Conservation (phyloP, 2,329 filamentous ascomycete species). For the Trichoderma guizhouense region DNA sequence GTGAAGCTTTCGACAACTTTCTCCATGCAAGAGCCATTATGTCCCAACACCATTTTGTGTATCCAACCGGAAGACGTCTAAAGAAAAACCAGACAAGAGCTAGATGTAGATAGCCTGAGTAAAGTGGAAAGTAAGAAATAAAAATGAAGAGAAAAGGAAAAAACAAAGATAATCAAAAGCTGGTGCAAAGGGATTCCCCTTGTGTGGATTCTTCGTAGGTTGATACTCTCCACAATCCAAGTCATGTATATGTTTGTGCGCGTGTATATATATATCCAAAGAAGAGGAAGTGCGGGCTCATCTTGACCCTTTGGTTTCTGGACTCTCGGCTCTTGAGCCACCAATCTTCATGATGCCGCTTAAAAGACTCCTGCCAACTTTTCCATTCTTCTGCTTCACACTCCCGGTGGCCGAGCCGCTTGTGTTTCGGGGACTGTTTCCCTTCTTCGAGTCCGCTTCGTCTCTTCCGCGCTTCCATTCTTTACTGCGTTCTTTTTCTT, state of each 20-base stretch:
- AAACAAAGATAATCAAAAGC: neutral
- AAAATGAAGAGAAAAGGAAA: slow-evolving; percentile 4
- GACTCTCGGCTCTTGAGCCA: slow-evolving; percentile 39
- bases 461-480: slow-evolving; percentile 32
- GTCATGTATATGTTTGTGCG: neutral
- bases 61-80: slow-evolving; percentile 15
- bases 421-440: slow-evolving; percentile 28
- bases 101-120: neutral
- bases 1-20: neutral
- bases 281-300: slow-evolving; percentile 11
- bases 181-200: neutral
- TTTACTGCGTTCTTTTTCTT: slow-evolving; percentile 30
- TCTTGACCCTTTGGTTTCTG: slow-evolving; percentile 34
- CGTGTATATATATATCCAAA: neutral
- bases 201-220: neutral
- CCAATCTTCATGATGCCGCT: slow-evolving; percentile 46
- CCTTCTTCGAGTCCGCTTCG: slow-evolving; percentile 27
- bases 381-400: slow-evolving; percentile 37
- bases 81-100: slow-evolving; percentile 4
- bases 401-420: slow-evolving; percentile 30
- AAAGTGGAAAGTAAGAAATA: slow-evolving; percentile 2
- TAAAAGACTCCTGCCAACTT: slow-evolving; percentile 41
- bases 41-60: slow-evolving; percentile 18
- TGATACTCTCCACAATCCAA: neutral
- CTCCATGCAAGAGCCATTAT: slow-evolving; percentile 14